Evolutionary conservation across 1,139 yeast species (phyloP).

Genomic region (Debaryomycetaceae sp.): DNA sequence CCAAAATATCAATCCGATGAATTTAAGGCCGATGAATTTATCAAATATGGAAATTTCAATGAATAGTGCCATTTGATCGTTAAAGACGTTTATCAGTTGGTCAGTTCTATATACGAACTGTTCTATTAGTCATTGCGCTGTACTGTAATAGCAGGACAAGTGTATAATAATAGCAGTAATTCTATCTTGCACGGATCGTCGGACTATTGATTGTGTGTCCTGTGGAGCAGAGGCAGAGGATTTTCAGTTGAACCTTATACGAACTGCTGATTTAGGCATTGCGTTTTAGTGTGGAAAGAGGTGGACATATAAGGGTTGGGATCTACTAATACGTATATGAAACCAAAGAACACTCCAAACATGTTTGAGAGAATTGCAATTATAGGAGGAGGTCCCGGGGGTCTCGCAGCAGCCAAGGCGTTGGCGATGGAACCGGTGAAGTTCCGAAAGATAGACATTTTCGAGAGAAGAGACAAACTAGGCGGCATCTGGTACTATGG

Average conservation of each 20-base stretch:
- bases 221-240: background rate
- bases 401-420: slow-evolving; percentile 48
- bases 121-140: too few species aligned
- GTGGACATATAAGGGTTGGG: too few species aligned
- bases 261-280: too few species aligned
- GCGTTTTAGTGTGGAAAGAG: too few species aligned
- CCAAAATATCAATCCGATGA: background rate
- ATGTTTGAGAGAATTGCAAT: slow-evolving; percentile 11
- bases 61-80: too few species aligned
- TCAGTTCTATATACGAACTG: too few species aligned
- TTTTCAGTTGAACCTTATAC: background rate
- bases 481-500: slow-evolving; percentile 52
- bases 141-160: too few species aligned
- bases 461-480: slow-evolving; percentile 35
- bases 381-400: slow-evolving; percentile 53
- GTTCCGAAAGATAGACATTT: slow-evolving; percentile 35
- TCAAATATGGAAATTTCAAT: background rate
- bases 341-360: too few species aligned
- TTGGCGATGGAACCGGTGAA: slow-evolving; percentile 35
- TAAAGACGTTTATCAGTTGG: too few species aligned
- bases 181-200: too few species aligned
- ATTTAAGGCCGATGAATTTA: background rate
- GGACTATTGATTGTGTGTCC: background rate
- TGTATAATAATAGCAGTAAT: too few species aligned
- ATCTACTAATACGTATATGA: too few species aligned